phyloP scores from a whole-genome alignment of 1,139 yeast genomes.

The Diutina mesorugosa region DNA sequence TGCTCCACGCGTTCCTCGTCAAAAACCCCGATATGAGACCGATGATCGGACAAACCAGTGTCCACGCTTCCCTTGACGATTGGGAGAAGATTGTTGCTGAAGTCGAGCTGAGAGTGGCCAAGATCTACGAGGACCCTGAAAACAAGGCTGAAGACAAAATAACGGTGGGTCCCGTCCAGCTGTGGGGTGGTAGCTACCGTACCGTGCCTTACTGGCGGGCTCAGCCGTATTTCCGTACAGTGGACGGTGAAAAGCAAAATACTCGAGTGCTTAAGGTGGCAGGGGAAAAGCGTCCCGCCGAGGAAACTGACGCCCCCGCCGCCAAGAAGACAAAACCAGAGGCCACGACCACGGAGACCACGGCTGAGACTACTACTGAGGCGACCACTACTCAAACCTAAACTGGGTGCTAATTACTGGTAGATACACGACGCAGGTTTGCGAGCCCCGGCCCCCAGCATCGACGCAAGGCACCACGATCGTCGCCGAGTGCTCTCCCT shows the following conservation, averaged over 20 bases:
- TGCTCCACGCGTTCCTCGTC: constrained; percentile 66
- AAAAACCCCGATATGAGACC: constrained; percentile 69
- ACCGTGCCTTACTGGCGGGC: constrained; percentile 94
- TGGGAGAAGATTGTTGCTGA: constrained; percentile 60
- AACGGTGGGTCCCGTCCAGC: constrained; percentile 38
- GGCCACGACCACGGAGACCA: too few species aligned
- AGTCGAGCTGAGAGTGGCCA: constrained; percentile 54
- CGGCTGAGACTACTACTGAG: too few species aligned
- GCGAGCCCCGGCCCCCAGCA: background rate
- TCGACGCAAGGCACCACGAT: background rate
- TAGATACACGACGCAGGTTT: background rate
- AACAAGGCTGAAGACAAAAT: constrained; percentile 38
- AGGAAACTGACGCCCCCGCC: background rate
- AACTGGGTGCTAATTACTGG: too few species aligned
- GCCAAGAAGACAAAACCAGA: background rate
- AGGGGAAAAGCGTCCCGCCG: constrained; percentile 8
- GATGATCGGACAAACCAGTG: constrained; percentile 46
- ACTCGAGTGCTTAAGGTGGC: constrained; percentile 29
- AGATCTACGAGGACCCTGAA: constrained; percentile 33
- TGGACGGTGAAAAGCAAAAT: constrained; percentile 50
- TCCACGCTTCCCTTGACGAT: constrained; percentile 32
- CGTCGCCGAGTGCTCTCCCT: background rate
- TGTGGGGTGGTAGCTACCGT: constrained; percentile 75
- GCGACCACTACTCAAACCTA: too few species aligned
- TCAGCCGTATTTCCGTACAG: constrained; percentile 88